Conservation (phyloP, 2,329 filamentous ascomycete genomes). For the Exserohilum turcica region DNA sequence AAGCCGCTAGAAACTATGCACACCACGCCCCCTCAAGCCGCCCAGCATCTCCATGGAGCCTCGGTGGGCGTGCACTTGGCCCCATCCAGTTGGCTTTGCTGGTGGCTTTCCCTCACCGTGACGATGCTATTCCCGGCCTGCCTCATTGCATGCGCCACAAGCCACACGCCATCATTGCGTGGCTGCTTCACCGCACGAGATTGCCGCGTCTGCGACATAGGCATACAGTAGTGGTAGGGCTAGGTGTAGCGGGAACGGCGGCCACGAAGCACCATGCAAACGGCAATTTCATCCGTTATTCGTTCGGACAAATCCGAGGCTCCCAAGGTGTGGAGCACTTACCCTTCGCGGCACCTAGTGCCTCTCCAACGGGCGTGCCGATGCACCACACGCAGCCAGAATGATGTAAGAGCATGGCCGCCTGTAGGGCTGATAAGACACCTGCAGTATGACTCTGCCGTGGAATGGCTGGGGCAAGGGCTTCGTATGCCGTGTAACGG, state of each 20-base stretch:
- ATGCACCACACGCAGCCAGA: background rate
- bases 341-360: background rate
- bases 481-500: background rate
- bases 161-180: background rate
- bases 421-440: background rate
- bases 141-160: background rate
- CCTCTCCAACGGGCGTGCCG: background rate
- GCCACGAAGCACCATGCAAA: background rate
- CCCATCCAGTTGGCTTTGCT: background rate
- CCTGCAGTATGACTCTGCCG: background rate
- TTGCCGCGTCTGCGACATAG: background rate
- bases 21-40: background rate
- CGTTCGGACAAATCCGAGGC: background rate
- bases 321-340: background rate
- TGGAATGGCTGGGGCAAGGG: background rate
- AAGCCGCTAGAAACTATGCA: slow-evolving; percentile 4
- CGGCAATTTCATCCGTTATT: background rate
- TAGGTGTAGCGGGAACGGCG: background rate
- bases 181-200: slow-evolving; percentile 2
- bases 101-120: background rate
- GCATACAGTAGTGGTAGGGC: too few species aligned
- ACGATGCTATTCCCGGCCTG: background rate
- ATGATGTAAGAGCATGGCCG: background rate
- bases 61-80: background rate
- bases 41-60: background rate